Conservation (phyloP, 441 rosid genomes). For the Dalechampia spathulata region DNA sequence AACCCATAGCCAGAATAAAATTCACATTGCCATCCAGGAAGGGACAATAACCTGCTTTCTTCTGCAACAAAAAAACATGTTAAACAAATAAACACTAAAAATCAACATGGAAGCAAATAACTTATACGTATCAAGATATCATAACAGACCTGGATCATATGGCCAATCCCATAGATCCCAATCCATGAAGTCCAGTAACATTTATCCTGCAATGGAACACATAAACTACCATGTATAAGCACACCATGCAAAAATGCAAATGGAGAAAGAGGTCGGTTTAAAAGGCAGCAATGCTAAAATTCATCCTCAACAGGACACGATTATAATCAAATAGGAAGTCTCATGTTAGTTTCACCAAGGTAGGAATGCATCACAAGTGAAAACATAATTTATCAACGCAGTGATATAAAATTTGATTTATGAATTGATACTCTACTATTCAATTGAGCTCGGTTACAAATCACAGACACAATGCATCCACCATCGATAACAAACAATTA, state of each 20-base stretch:
- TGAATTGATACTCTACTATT: too few species aligned
- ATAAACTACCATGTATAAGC: constrained; percentile 2
- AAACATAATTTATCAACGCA: too few species aligned
- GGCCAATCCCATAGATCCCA: constrained; percentile 60
- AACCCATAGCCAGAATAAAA: constrained; percentile 39
- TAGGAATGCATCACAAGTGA: too few species aligned
- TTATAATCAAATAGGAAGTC: background rate
- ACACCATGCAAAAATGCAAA: background rate
- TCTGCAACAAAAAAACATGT: too few species aligned
- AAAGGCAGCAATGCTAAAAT: background rate
- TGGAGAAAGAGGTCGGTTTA: background rate
- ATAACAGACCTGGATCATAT: constrained; percentile 23
- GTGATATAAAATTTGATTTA: background rate
- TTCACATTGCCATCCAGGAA: constrained; percentile 30
- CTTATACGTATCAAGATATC: background rate
- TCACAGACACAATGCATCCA: background rate
- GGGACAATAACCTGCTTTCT: constrained; percentile 23
- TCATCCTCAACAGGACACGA: background rate
- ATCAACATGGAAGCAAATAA: constrained; percentile 3
- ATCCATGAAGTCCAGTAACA: constrained; percentile 23
- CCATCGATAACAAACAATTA: background rate
- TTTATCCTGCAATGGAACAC: constrained; percentile 25
- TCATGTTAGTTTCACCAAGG: too few species aligned
- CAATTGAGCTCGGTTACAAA: background rate
- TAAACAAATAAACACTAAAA: constrained; percentile 5